Evolutionary conservation across 768 basidiomycete species (phyloP).

Genomic region (Auricularia cornea): DNA sequence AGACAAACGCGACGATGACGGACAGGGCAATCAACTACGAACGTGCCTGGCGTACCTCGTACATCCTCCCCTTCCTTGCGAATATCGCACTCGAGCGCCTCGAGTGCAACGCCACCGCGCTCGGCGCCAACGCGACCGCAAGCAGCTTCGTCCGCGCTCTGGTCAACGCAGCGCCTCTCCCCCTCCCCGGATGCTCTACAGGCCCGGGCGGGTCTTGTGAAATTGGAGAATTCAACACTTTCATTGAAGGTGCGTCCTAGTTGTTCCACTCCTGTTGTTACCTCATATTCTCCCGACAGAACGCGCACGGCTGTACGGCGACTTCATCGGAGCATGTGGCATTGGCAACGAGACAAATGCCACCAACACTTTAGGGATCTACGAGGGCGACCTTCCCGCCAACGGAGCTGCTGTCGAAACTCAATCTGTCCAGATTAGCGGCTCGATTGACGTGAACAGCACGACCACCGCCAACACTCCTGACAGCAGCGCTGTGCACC

Average conservation of each 20-base stretch:
- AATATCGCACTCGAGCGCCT: conserved; percentile 35
- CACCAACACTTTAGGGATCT: conserved; percentile 15
- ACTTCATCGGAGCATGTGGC: conserved; percentile 32
- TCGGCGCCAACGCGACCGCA: conserved; percentile 8
- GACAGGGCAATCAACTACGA: conserved; percentile 9
- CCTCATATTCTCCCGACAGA: no score
- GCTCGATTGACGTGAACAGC: neutral
- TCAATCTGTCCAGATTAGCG: neutral
- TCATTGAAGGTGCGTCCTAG: conserved; percentile 19
- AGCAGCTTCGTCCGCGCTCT: conserved; percentile 29
- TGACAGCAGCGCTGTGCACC: no score
- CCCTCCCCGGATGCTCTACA: conserved; percentile 31
- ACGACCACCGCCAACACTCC: no score
- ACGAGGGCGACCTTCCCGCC: neutral
- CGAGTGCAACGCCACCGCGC: conserved; percentile 19
- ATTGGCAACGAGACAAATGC: conserved; percentile 18
- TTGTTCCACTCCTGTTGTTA: neutral
- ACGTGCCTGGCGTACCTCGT: conserved; percentile 32
- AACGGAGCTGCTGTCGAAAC: neutral
- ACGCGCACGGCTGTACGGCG: conserved; percentile 24
- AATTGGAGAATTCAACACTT: conserved; percentile 24
- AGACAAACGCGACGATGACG: conserved; percentile 14
- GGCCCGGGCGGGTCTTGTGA: conserved; percentile 35
- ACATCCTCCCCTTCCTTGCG: conserved; percentile 34
- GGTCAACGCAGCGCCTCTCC: conserved; percentile 34